Conservation (phyloP, 2,329 filamentous ascomycete species). For the Calonectria pauciramosa region DNA sequence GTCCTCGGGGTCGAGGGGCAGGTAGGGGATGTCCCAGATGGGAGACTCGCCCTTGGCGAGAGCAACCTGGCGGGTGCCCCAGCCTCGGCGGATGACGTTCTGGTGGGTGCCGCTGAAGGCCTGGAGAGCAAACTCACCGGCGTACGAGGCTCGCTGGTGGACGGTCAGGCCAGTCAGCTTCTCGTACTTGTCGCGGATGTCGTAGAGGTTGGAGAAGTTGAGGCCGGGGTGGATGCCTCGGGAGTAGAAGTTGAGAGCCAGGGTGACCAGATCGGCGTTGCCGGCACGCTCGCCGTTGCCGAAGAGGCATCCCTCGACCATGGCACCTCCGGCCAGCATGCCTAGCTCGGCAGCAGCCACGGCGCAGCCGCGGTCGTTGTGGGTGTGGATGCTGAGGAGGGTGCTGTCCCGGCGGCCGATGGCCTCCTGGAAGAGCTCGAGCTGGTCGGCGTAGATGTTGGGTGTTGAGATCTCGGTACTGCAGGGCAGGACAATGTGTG, state of each 20-base stretch:
- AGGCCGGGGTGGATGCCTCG: constrained; percentile 88
- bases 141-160: constrained; percentile 90
- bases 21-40: constrained; percentile 85
- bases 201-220: constrained; percentile 91
- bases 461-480: constrained; percentile 96
- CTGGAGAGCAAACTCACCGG: constrained; percentile 90
- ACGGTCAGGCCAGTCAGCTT: constrained; percentile 95
- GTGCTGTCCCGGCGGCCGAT: constrained; percentile 87
- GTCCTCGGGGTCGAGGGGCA: constrained; percentile 92
- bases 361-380: constrained; percentile 94
- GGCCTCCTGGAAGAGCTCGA: constrained; percentile 93
- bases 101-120: constrained; percentile 95
- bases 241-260: constrained; percentile 94
- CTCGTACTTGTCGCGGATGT: constrained; percentile 90
- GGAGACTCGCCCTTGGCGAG: not conserved
- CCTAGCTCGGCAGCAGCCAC: constrained; percentile 93
- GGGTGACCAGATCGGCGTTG: constrained; percentile 94
- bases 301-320: constrained; percentile 92
- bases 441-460: constrained; percentile 95
- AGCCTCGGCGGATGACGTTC: constrained; percentile 8
- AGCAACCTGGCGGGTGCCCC: not conserved
- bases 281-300: constrained; percentile 97
- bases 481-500: constrained; percentile 97
- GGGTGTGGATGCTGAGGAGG: constrained; percentile 86
- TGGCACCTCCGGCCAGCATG: constrained; percentile 96